Evolutionary conservation across 139 green algal species (phyloP).

Genomic region (Penium margaritaceum): DNA sequence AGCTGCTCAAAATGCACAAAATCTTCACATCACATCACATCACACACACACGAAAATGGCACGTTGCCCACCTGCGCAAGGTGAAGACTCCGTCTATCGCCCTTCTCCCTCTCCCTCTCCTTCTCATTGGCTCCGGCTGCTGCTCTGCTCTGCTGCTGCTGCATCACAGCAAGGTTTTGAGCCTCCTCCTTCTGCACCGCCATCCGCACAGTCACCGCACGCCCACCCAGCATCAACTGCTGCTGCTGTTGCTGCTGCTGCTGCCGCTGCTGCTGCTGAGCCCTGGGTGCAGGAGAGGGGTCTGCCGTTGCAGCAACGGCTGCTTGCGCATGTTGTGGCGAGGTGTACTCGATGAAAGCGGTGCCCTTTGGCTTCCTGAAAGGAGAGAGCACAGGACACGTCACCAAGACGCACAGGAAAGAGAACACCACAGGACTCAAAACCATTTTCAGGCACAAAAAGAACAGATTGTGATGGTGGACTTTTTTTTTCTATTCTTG

Average conservation of each 20-base stretch:
- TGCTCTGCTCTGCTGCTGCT: too few species aligned
- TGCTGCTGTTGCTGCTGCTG: too few species aligned
- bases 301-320: constrained; percentile 5
- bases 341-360: constrained; percentile 33
- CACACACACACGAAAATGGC: too few species aligned
- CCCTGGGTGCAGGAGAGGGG: neutral
- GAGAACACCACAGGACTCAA: too few species aligned
- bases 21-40: too few species aligned
- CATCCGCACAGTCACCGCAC: constrained; percentile 61
- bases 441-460: too few species aligned
- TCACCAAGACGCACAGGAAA: neutral
- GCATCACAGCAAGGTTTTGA: constrained; percentile 10
- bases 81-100: constrained; percentile 78
- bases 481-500: too few species aligned
- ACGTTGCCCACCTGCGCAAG: constrained; percentile 79
- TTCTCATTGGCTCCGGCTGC: too few species aligned
- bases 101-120: constrained; percentile 57
- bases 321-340: neutral
- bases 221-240: constrained; percentile 56
- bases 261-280: neutral
- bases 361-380: constrained; percentile 28
- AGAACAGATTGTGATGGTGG: too few species aligned
- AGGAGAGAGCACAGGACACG: neutral
- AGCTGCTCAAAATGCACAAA: too few species aligned
- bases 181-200: constrained; percentile 63